Conservation (phyloP, 2,329 filamentous ascomycete genomes). For the Septoria linicola region DNA sequence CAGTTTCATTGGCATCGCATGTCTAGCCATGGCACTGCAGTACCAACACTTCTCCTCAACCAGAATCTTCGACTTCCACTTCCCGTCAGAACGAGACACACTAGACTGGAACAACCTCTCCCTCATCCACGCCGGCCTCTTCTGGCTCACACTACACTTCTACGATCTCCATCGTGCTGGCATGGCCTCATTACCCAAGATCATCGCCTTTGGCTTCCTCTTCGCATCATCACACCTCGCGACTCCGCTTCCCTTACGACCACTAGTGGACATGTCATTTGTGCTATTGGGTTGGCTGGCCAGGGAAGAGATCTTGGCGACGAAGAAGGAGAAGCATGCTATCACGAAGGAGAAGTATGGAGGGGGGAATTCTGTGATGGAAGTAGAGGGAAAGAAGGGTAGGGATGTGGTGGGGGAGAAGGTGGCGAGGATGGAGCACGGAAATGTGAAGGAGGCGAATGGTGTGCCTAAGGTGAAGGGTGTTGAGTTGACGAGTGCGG, state of each 20-base stretch:
- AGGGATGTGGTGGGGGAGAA: not conserved
- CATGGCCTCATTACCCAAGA: conserved; percentile 22
- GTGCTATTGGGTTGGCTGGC: conserved; percentile 37
- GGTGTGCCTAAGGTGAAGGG: conserved; percentile 1
- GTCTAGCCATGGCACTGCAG: not conserved
- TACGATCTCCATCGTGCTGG: conserved; percentile 38
- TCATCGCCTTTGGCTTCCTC: not conserved
- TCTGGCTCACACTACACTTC: conserved; percentile 39
- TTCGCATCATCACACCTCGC: conserved; percentile 35
- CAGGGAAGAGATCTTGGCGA: conserved; percentile 40
- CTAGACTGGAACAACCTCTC: conserved; percentile 2
- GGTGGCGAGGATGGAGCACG: not conserved
- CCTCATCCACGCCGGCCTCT: conserved; percentile 18
- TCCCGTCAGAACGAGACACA: not conserved
- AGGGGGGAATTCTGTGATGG: conserved; percentile 11
- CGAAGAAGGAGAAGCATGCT: conserved; percentile 29
- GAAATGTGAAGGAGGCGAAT: conserved; percentile 5
- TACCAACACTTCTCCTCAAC: not conserved
- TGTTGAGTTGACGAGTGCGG: not conserved
- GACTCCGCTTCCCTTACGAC: conserved; percentile 19
- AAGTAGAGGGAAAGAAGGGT: conserved; percentile 11
- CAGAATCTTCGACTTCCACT: conserved; percentile 7
- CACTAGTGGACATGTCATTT: not conserved
- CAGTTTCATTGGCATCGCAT: not conserved
- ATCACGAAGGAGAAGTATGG: conserved; percentile 20